A percentile compares a stretch with the other conserved stretches of the same genome.
Conservation (phyloP, 805 yeast species). For the Wickerhamomyces rabaulensis region DNA sequence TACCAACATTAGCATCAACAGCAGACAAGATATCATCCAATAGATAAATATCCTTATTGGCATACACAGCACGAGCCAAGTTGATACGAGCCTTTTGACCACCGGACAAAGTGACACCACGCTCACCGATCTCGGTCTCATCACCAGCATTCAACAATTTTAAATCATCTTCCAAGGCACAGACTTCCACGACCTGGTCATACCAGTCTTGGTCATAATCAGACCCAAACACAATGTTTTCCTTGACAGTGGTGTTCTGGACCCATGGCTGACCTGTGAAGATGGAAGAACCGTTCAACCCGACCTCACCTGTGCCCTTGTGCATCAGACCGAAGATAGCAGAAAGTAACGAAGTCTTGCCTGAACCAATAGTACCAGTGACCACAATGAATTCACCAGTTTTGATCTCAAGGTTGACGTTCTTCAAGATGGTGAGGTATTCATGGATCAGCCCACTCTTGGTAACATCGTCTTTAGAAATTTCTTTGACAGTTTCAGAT, state of each 20-base stretch:
- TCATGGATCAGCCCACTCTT: too few relatives aligned
- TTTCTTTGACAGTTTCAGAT: neutral
- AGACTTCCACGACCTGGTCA: conserved; percentile 48
- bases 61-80: conserved; percentile 64
- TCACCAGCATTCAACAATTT: conserved; percentile 68
- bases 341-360: conserved; percentile 65
- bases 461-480: too few relatives aligned
- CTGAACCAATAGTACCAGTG: conserved; percentile 79
- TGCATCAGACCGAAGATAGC: conserved; percentile 72
- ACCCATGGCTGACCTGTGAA: conserved; percentile 72
- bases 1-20: conserved; percentile 76
- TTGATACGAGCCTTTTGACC: conserved; percentile 60
- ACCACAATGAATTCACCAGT: conserved; percentile 69
- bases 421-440: conserved; percentile 22
- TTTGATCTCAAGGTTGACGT: conserved; percentile 47
- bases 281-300: conserved; percentile 44
- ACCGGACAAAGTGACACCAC: conserved; percentile 82
- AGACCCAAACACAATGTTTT: conserved; percentile 67
- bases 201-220: conserved; percentile 47
- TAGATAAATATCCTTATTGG: conserved; percentile 52
- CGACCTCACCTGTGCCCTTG: conserved; percentile 39
- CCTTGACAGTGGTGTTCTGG: conserved; percentile 69
- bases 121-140: conserved; percentile 72
- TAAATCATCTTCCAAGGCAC: conserved; percentile 60
- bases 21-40: conserved; percentile 67